Conservation (phyloP, 164 flowering plant genomes). For the Macadamia integrifolia region DNA sequence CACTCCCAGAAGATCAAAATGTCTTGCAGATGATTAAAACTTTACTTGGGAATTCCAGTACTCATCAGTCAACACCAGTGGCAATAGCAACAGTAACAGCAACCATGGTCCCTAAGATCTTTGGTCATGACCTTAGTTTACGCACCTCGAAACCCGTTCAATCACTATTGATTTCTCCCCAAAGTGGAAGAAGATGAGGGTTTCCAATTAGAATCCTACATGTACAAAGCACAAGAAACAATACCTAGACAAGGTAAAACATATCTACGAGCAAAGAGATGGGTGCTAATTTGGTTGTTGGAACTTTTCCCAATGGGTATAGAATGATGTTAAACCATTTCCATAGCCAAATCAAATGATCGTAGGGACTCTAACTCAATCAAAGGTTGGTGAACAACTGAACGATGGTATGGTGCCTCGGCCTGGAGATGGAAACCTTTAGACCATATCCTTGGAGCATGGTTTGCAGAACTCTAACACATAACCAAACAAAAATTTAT, state of each 20-base stretch:
- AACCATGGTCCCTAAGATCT: conserved; percentile 44
- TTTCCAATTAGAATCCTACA: conserved; percentile 36
- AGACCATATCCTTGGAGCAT: too few relatives aligned
- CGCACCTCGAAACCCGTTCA: conserved; percentile 42
- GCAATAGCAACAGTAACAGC: too few relatives aligned
- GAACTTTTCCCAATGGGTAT: conserved; percentile 42
- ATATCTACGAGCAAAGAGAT: conserved; percentile 2
- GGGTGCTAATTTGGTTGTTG: conserved; percentile 31
- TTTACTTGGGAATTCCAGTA: conserved; percentile 33
- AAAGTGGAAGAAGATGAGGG: conserved; percentile 52
- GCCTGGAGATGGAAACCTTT: conserved; percentile 50
- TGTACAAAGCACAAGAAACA: conserved; percentile 10
- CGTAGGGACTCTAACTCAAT: conserved; percentile 26
- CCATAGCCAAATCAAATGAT: conserved; percentile 30
- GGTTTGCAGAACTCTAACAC: too few relatives aligned
- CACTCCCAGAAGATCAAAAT: conserved; percentile 48
- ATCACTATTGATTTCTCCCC: conserved; percentile 54
- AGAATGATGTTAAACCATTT: conserved; percentile 34
- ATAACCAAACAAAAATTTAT: too few relatives aligned
- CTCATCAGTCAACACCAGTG: conserved; percentile 11
- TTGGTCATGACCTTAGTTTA: conserved; percentile 64
- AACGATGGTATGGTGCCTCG: conserved; percentile 26
- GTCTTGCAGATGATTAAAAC: conserved; percentile 37
- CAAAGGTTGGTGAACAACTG: conserved; percentile 24
- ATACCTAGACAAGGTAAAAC: conserved; percentile 8